Evolutionary conservation across 2,329 filamentous ascomycete species (phyloP).

Genomic region (Botrytis pseudocinerea): DNA sequence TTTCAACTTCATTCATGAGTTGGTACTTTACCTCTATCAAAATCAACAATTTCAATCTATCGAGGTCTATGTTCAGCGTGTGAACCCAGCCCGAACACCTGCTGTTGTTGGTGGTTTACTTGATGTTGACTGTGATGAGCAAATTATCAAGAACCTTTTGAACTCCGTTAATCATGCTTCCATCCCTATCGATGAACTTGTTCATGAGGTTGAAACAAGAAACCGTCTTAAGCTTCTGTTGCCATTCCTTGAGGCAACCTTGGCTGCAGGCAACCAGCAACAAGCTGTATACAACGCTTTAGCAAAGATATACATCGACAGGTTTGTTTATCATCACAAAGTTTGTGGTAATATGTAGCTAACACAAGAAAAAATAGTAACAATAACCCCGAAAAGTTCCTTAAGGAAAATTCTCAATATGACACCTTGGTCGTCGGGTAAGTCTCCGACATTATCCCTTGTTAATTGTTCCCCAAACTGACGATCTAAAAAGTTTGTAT

Average conservation of each 20-base stretch:
- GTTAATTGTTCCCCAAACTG: no score
- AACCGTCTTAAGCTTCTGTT: constrained; percentile 94
- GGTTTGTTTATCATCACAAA: not conserved
- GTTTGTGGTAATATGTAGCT: not conserved
- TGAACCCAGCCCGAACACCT: constrained; percentile 88
- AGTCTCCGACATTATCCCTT: no score
- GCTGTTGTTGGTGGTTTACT: constrained; percentile 90
- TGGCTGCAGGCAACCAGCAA: constrained; percentile 89
- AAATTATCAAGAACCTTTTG: constrained; percentile 90
- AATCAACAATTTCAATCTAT: constrained; percentile 99
- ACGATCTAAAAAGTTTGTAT: no score
- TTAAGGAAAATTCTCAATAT: constrained; percentile 50
- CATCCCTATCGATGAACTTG: constrained; percentile 92
- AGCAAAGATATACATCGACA: constrained; percentile 99
- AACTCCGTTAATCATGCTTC: constrained; percentile 78
- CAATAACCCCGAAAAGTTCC: constrained; percentile 95
- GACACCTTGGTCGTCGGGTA: not conserved
- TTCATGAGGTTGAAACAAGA: constrained; percentile 89
- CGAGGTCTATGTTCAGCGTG: constrained; percentile 94
- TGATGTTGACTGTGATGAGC: constrained; percentile 96
- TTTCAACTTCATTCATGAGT: constrained; percentile 98
- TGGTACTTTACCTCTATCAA: constrained; percentile 96
- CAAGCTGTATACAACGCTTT: constrained; percentile 96
- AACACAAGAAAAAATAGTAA: constrained; percentile 52
- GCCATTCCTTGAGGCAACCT: constrained; percentile 91